Evolutionary conservation across 768 basidiomycete genomes (phyloP).

Genomic region (Macrolepiota albuminosa): DNA sequence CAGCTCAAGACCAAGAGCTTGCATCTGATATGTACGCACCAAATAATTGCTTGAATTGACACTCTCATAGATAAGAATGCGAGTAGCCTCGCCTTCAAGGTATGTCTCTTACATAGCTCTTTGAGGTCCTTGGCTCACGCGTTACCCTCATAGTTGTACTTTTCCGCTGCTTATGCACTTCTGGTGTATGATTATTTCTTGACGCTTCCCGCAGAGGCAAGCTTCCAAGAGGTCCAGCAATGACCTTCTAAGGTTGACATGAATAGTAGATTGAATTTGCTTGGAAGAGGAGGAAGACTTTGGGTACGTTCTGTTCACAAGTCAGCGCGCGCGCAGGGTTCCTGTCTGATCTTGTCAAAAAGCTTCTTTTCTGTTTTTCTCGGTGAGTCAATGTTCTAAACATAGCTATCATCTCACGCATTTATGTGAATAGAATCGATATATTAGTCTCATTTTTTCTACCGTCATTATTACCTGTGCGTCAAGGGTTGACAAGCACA

Average conservation of each 20-base stretch:
- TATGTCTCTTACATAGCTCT: neutral
- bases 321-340: too few relatives aligned
- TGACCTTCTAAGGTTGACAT: neutral
- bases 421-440: conserved; percentile 15
- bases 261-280: conserved; percentile 12
- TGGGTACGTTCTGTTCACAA: neutral
- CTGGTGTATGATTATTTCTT: conserved; percentile 16
- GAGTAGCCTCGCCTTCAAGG: neutral
- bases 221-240: neutral
- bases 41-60: neutral
- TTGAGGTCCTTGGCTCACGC: neutral
- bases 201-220: conserved; percentile 15
- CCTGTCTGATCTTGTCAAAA: neutral
- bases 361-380: conserved; percentile 13
- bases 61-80: too few relatives aligned
- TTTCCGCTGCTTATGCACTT: conserved; percentile 9
- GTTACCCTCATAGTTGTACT: conserved; percentile 1
- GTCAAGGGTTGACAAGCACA: neutral
- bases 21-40: neutral
- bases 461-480: conserved; percentile 12
- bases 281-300: conserved; percentile 12
- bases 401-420: conserved; percentile 8
- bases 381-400: conserved; percentile 5
- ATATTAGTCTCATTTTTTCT: conserved; percentile 13
- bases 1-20: too few relatives aligned